phyloP scores from a whole-genome alignment of 1,284 basidiomycete genomes.

The Ustilago lituana region DNA sequence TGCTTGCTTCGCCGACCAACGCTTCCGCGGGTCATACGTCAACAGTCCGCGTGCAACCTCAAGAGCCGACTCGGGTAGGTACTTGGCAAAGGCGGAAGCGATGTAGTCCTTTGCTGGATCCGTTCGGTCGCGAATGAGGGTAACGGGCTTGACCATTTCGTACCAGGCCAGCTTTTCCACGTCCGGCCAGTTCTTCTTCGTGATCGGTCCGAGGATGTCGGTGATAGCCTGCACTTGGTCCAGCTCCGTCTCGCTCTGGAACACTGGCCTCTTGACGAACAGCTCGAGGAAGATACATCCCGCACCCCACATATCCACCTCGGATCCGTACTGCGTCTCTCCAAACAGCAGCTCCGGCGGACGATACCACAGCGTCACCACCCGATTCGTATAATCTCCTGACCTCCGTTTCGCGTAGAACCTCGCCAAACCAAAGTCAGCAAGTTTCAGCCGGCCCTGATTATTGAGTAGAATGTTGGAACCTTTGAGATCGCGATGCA shows the following conservation, averaged over 20 bases:
- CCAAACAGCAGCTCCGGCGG: slow-evolving; percentile 95
- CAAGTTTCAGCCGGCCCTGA: slow-evolving; percentile 90
- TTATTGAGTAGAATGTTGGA: slow-evolving; percentile 97
- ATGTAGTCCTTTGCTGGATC: slow-evolving; percentile 77
- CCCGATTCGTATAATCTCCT: slow-evolving; percentile 96
- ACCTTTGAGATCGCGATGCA: slow-evolving; percentile 98
- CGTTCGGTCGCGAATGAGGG: slow-evolving; percentile 65
- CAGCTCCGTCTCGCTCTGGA: slow-evolving; percentile 96
- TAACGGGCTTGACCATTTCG: slow-evolving; percentile 88
- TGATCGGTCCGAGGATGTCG: slow-evolving; percentile 87
- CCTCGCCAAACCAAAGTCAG: slow-evolving; percentile 96
- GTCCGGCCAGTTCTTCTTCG: slow-evolving; percentile 81
- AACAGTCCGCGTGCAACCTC: slow-evolving; percentile 85
- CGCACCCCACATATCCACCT: slow-evolving; percentile 99
- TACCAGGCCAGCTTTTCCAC: slow-evolving; percentile 92
- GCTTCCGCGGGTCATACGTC: slow-evolving; percentile 80
- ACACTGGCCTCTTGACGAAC: slow-evolving; percentile 91
- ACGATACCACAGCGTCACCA: slow-evolving; percentile 99
- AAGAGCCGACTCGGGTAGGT: slow-evolving; percentile 72
- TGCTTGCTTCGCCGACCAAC: slow-evolving; percentile 83
- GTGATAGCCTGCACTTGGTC: slow-evolving; percentile 94
- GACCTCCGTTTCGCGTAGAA: slow-evolving; percentile 89
- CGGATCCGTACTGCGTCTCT: slow-evolving; percentile 93
- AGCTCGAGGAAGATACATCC: slow-evolving; percentile 99
- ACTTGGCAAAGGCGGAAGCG: slow-evolving; percentile 12